Conservation (phyloP, 2,329 filamentous ascomycete genomes). For the Trichoderma afroharzianum region DNA sequence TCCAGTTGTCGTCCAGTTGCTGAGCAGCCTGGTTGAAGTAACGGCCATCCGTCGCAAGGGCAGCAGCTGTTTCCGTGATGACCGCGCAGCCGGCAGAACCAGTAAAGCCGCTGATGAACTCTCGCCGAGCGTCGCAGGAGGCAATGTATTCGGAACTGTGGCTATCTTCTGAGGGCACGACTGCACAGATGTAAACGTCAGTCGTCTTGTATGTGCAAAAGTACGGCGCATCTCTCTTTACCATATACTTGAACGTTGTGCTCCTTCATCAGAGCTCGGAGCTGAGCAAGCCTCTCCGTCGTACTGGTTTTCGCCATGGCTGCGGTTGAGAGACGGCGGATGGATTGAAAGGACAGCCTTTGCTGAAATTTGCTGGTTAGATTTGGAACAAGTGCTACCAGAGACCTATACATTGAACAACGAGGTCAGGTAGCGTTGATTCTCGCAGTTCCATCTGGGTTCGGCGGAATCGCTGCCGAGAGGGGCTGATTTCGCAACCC, state of each 20-base stretch:
- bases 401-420: not conserved
- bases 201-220: conserved; percentile 18
- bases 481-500: not conserved
- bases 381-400: not conserved
- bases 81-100: conserved; percentile 93
- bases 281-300: conserved; percentile 66
- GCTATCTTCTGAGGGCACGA: conserved; percentile 94
- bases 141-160: conserved; percentile 98
- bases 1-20: conserved; percentile 90
- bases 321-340: conserved; percentile 12
- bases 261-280: conserved; percentile 84
- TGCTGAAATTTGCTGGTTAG: not conserved
- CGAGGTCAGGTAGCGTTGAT: not conserved
- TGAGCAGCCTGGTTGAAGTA: conserved; percentile 97
- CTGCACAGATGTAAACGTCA: conserved; percentile 43
- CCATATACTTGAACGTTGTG: conserved; percentile 88
- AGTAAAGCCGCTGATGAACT: conserved; percentile 89
- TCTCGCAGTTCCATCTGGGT: not conserved
- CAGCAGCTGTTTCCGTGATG: conserved; percentile 79
- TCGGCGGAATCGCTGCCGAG: not conserved
- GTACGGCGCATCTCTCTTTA: conserved; percentile 47
- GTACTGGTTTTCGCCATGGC: conserved; percentile 62
- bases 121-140: conserved; percentile 85
- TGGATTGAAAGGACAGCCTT: not conserved
- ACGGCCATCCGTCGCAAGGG: conserved; percentile 88